Conservation (phyloP, 306 rosid species). For the Sophora flavescens region DNA sequence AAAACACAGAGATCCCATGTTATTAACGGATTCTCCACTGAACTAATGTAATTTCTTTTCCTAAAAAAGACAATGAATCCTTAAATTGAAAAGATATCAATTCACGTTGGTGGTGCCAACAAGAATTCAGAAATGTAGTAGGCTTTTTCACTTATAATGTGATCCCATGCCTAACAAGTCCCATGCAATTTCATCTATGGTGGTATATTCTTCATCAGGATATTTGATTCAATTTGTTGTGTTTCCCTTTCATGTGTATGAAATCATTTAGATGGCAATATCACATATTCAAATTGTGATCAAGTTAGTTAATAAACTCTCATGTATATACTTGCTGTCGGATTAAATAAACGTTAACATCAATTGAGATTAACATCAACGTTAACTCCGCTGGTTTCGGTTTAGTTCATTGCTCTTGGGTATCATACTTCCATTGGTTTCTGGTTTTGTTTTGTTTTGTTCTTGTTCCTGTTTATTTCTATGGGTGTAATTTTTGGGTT, state of each 20-base stretch:
- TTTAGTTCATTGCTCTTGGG: too few species aligned
- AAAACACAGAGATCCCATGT: not conserved
- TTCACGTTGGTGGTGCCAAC: not conserved
- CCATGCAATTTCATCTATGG: not conserved
- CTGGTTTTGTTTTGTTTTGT: too few species aligned
- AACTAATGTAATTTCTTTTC: not conserved
- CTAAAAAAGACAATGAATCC: not conserved
- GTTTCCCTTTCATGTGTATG: slow-evolving; percentile 3
- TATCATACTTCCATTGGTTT: too few species aligned
- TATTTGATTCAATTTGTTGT: not conserved
- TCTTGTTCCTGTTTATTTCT: too few species aligned
- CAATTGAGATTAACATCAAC: slow-evolving; percentile 16
- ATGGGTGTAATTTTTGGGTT: too few species aligned
- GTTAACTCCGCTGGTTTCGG: too few species aligned
- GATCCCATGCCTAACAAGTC: too few species aligned
- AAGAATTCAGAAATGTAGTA: not conserved
- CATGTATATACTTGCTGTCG: not conserved
- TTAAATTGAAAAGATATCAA: not conserved
- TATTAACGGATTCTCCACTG: not conserved
- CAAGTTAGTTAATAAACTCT: slow-evolving; percentile 1
- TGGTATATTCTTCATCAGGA: not conserved
- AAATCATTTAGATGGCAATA: slow-evolving; percentile 1
- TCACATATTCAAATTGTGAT: not conserved
- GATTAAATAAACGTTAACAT: not conserved
- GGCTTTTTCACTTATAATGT: not conserved